Conservation (phyloP, 805 yeast genomes). For the Lipomyces oligophaga region DNA sequence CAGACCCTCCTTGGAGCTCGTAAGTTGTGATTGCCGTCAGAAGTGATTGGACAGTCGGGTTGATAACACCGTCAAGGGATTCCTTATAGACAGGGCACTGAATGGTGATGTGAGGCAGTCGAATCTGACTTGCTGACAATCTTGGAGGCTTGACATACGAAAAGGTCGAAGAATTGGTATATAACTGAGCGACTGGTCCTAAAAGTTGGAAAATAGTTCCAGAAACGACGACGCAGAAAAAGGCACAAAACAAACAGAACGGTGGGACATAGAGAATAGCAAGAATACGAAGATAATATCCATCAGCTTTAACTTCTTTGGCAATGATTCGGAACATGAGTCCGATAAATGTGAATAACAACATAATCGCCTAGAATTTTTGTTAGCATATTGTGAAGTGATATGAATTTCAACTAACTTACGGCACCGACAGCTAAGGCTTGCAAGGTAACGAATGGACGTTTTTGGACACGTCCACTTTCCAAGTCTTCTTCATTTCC, state of each 20-base stretch:
- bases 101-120: constrained; percentile 22
- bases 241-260: constrained; percentile 12
- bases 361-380: constrained; percentile 4
- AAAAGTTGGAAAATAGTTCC: constrained; percentile 11
- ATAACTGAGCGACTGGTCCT: constrained; percentile 20
- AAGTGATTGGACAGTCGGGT: constrained; percentile 23
- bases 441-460: constrained; percentile 9
- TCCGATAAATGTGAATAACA: constrained; percentile 15
- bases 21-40: constrained; percentile 21
- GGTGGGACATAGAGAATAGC: constrained; percentile 11
- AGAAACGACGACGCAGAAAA: constrained; percentile 18
- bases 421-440: constrained; percentile 20
- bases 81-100: constrained; percentile 27
- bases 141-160: constrained; percentile 14
- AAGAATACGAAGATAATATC: constrained; percentile 7
- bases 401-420: not conserved
- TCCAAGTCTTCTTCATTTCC: constrained; percentile 6
- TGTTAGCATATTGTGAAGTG: not conserved
- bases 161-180: constrained; percentile 14
- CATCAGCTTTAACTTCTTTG: constrained; percentile 19
- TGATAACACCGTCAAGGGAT: constrained; percentile 21
- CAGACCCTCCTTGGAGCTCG: constrained; percentile 26
- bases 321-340: constrained; percentile 17
- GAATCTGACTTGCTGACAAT: constrained; percentile 11
- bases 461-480: not conserved